Percentiles rank a stretch among this genome's conserved stretches.
Evolutionary conservation across 345 rosid species (phyloP).

Genomic region (Gossypium mustelinum): DNA sequence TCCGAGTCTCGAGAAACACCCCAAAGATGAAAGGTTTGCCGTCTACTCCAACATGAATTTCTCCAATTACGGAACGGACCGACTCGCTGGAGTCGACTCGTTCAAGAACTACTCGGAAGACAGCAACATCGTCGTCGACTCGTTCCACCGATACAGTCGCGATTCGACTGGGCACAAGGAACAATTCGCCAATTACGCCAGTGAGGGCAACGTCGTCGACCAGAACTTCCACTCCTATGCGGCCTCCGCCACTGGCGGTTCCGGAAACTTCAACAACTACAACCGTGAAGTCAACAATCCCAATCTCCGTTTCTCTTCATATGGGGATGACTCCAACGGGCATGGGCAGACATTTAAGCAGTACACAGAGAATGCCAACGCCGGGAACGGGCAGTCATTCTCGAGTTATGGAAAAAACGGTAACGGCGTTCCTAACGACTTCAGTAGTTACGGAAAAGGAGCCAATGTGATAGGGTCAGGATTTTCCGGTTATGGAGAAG

Average conservation of each 20-base stretch:
- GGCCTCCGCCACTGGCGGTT: conserved; percentile 51
- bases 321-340: conserved; percentile 47
- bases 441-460: conserved; percentile 46
- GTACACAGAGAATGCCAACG: conserved; percentile 48
- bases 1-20: conserved; percentile 39
- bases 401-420: conserved; percentile 66
- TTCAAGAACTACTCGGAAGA: conserved; percentile 48
- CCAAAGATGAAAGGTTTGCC: conserved; percentile 49
- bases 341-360: conserved; percentile 44
- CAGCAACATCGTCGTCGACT: conserved; percentile 31
- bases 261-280: conserved; percentile 57
- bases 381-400: conserved; percentile 55
- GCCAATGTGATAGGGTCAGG: conserved; percentile 66
- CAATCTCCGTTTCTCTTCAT: conserved; percentile 51
- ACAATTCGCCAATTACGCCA: conserved; percentile 38
- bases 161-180: conserved; percentile 39
- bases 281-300: conserved; percentile 53
- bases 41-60: conserved; percentile 56
- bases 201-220: conserved; percentile 46
- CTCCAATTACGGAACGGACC: conserved; percentile 60
- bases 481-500: conserved; percentile 61
- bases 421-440: conserved; percentile 50
- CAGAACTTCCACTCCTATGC: conserved; percentile 79
- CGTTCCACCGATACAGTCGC: conserved; percentile 62
- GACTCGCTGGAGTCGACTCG: conserved; percentile 48